Evolutionary conservation across 169 alveolate species (phyloP), one percentile per base, ranked within the genome.

Genomic region (Miamiensis avidus): DNA sequence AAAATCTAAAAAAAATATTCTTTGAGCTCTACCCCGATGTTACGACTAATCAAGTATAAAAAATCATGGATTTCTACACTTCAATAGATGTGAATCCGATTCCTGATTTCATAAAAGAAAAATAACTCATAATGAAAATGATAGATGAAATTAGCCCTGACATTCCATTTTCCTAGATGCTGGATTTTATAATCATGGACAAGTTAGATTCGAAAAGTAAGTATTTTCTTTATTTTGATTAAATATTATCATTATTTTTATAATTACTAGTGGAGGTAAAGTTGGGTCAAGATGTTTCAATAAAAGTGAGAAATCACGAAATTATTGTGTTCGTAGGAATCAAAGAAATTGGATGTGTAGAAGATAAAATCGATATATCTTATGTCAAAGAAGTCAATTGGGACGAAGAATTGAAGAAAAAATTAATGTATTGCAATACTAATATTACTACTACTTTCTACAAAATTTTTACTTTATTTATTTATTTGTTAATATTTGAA

Each of bases 381-480:
- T 79, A 79, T 79, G 84, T 79, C 15, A 34, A 34, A 79, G 84
- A 79, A 49, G 65, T 79, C 6, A 79, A 79, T 65, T 79, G 84
- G 84, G 84, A 79, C 64, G 84, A 79, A 27, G 73, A 34, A n/a
- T 30, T 79, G 15, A 79, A 79, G 29, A 49, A 49, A 65, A 79
- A 11, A 49, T 49, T 79, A 72, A 79, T 64, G 30, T 79, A 34
- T 29, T 49, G 20, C 20, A 11, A 49, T 11, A 49, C 20, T 49
- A 49, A 49, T 11, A 11, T 11, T 49, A 49, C 4, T 11, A 49
- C 20, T 11, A 49, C 20, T 49, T 49, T 49, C 4, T 49, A 49
- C 20, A 49, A 20, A 4, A 49, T 49, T 49, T 49, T 49, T 11
- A 11, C 20, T 49, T 49, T 4, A 49, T 49, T 49, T 49, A 49